Base-by-base conservation (phyloP, 805 yeast genomes). In the Candida jianshihensis region DNA sequence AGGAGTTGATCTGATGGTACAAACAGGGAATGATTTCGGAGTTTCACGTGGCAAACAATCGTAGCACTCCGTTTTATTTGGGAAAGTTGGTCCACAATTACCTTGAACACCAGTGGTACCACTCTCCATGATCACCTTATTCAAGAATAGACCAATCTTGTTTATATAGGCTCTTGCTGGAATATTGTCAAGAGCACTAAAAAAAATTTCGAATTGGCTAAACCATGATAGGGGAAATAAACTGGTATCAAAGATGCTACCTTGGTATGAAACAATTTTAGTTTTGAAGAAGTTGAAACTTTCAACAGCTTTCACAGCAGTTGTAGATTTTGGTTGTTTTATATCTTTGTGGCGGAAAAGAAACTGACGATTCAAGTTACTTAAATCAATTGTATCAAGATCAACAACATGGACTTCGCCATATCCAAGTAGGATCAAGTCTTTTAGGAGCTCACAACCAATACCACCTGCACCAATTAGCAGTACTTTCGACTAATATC, bases 401-500 rank as follows among this genome's bases (percentile, higher is more conserved):
- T 92, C 99, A n/a, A 89, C 89, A 21, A 89, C 71, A 54, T 87
- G 95, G 38, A 89, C 80, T 51, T 85, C 94, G 3, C 92, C 92
- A 46, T 81, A 81, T 7, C 92, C 89, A 57, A 84, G 68, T 43
- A 87, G 60, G 5, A 85, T 75, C 34, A 89, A 63, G 53, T 89
- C 82, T 54, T 89, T 89, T 39, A 89, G 64, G 31, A 89, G 63
- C 57, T 89, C 97, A 56, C 96, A 89, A 2, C 97, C 97, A 45
- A 89, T 88, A 6, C 97, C 97, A 21, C 97, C 97, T 1, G 97
- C 95, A 4, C 97, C 97, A 3, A 89, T 94, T 60, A 89, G 64
- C 20, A 89, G 62, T 12, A 88, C 85, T 43, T 75, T 80, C 6
- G 83, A 43, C 37, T 55, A 12, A 19, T 10, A 16, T 15, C 6